These are phyloP conservation scores for Gentiana dahurica DNA, from an alignment of 257 asterid genomes.

Conservation along the genomic window DNA sequence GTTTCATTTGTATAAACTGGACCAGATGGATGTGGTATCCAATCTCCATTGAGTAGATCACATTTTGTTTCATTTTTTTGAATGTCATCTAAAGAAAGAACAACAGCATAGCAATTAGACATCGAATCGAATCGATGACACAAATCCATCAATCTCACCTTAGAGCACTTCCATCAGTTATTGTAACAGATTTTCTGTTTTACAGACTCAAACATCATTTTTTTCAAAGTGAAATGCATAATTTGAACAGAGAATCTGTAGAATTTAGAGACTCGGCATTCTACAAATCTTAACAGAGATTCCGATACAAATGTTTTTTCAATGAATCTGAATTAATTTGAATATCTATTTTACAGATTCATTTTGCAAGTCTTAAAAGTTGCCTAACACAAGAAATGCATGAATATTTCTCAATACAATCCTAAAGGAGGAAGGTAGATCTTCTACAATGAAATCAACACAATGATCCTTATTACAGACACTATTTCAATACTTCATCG, in stretches of 20 bases:
- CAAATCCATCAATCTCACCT: not conserved
- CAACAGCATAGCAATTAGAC: not conserved
- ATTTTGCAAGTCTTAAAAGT: no score
- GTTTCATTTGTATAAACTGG: slow-evolving; percentile 59
- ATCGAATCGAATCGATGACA: not conserved
- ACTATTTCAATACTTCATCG: no score
- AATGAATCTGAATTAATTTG: no score
- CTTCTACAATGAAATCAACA: no score
- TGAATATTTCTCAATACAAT: no score
- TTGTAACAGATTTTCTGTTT: not conserved
- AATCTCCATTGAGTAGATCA: slow-evolving; percentile 55
- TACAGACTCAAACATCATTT: no score
- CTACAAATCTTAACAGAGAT: not conserved
- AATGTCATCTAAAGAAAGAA: not conserved
- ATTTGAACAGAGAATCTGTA: not conserved
- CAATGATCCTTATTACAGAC: no score
- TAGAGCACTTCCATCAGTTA: not conserved
- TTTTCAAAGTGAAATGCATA: not conserved
- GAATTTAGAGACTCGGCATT: not conserved
- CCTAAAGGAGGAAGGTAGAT: no score
- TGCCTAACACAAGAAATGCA: not conserved
- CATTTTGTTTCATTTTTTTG: slow-evolving; percentile 31
- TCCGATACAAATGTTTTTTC: no score
- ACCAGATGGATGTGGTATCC: slow-evolving; percentile 50
- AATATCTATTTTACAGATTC: no score